phyloP scores from a whole-genome alignment of 2,329 filamentous ascomycete genomes.

The Cordyceps cateniannulata region DNA sequence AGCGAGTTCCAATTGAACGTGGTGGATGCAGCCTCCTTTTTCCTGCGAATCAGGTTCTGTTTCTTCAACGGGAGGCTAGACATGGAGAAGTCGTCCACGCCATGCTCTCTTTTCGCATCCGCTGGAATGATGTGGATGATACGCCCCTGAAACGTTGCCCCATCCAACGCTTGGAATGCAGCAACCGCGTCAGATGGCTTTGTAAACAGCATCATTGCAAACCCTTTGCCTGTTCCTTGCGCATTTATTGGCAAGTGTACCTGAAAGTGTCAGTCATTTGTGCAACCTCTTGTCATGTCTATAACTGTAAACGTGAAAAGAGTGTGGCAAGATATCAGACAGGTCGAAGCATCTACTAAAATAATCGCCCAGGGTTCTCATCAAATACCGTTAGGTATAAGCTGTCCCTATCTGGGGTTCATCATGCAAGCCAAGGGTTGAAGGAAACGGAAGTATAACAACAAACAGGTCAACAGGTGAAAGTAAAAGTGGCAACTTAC shows the following conservation, averaged over 20 bases:
- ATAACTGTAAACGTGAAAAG: conserved; percentile 19
- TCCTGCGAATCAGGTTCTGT: conserved; percentile 83
- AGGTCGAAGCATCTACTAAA: conserved; percentile 99
- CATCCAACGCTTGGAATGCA: conserved; percentile 75
- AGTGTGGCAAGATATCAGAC: conserved; percentile 52
- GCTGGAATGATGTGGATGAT: conserved; percentile 86
- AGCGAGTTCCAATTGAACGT: conserved; percentile 98
- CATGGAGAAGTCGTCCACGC: conserved; percentile 80
- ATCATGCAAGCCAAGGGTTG: conserved; percentile 56
- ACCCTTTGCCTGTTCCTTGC: conserved; percentile 75
- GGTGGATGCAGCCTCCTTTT: conserved; percentile 67
- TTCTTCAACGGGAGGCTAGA: conserved; percentile 92
- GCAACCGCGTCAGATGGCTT: conserved; percentile 66
- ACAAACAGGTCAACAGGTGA: conserved; percentile 17
- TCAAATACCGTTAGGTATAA: conserved; percentile 86
- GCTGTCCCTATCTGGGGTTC: conserved; percentile 99
- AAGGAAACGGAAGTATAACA: conserved; percentile 1
- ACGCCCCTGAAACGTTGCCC: conserved; percentile 84
- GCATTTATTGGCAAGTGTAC: conserved; percentile 77
- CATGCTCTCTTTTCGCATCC: conserved; percentile 71
- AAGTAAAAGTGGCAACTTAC: conserved; percentile 50
- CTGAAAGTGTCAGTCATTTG: conserved; percentile 43
- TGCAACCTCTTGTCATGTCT: conserved; percentile 7
- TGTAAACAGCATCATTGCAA: conserved; percentile 76
- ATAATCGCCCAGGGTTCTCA: conserved; percentile 82